These are phyloP conservation scores for Rhizophagus clarus DNA, from an alignment of 192 early-diverging fungal genomes.

Conservation along the genomic window DNA sequence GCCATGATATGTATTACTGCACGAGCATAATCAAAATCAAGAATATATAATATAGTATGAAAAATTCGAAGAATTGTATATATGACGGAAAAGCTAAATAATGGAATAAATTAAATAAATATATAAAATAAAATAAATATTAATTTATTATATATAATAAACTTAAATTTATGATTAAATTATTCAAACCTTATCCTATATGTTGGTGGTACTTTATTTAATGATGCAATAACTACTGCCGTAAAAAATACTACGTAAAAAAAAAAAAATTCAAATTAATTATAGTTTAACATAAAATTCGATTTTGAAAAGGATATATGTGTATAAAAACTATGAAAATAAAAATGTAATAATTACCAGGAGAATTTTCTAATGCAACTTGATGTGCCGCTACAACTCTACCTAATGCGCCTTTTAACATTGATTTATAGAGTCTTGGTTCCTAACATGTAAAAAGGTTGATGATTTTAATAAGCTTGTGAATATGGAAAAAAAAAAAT, in stretches of 20 bases:
- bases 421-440: conserved; percentile 10
- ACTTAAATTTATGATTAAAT: conserved; percentile 4
- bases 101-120: no score
- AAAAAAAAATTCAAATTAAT: neutral
- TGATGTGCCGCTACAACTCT: conserved; percentile 24
- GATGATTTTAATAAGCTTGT: neutral
- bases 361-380: conserved; percentile 26
- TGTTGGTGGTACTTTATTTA: conserved; percentile 20
- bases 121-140: neutral
- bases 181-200: conserved; percentile 16
- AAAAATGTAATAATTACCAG: neutral
- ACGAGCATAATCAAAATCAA: conserved; percentile 30
- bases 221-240: conserved; percentile 17
- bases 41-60: conserved; percentile 20
- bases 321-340: neutral
- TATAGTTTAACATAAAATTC: no score
- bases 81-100: conserved; percentile 27
- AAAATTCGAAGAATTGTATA: conserved; percentile 27
- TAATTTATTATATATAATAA: neutral
- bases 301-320: neutral
- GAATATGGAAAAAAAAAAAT: neutral
- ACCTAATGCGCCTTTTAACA: conserved; percentile 10
- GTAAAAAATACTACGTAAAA: conserved; percentile 24
- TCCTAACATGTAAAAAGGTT: conserved; percentile 4
- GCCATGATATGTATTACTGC: conserved; percentile 23